phyloP scores from a whole-genome alignment of 768 basidiomycete species.

The Rhizopogon rudus region DNA sequence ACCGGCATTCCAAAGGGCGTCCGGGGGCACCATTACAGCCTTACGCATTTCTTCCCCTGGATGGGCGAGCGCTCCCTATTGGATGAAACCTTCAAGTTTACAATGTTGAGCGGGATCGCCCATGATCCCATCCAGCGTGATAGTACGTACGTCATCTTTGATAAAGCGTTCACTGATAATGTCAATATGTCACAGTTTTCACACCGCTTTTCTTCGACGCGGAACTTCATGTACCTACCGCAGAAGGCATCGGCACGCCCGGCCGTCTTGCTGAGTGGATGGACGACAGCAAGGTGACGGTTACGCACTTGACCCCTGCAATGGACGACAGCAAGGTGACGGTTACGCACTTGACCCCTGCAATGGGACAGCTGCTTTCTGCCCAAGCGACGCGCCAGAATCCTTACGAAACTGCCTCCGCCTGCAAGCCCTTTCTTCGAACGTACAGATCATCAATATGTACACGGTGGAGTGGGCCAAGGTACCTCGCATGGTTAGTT shows the following conservation, averaged over 20 bases:
- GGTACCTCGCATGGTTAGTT: constrained; percentile 92
- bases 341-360: constrained; percentile 96
- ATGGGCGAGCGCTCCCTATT: constrained; percentile 89
- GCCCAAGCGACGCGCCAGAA: constrained; percentile 81
- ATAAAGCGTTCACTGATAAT: constrained; percentile 1
- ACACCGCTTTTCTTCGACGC: constrained; percentile 98
- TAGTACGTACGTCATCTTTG: constrained; percentile 53
- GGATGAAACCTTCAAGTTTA: constrained; percentile 74
- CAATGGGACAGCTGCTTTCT: constrained; percentile 98
- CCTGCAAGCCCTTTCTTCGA: constrained; percentile 85
- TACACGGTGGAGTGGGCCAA: too few relatives aligned
- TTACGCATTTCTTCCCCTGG: constrained; percentile 99
- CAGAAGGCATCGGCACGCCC: constrained; percentile 95
- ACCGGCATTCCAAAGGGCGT: constrained; percentile 99
- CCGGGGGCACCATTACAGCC: constrained; percentile 88
- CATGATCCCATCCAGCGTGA: constrained; percentile 99
- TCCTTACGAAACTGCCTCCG: constrained; percentile 84
- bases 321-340: constrained; percentile 91
- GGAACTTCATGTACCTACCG: constrained; percentile 90
- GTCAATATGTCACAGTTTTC: constrained; percentile 64
- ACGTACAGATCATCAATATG: constrained; percentile 98
- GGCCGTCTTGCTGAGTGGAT: constrained; percentile 97
- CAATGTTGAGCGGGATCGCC: constrained; percentile 98
- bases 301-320: too few relatives aligned
- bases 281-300: too few relatives aligned